Evolutionary conservation across 768 basidiomycete species (phyloP).

Genomic region (Cystoderma amianthinum): DNA sequence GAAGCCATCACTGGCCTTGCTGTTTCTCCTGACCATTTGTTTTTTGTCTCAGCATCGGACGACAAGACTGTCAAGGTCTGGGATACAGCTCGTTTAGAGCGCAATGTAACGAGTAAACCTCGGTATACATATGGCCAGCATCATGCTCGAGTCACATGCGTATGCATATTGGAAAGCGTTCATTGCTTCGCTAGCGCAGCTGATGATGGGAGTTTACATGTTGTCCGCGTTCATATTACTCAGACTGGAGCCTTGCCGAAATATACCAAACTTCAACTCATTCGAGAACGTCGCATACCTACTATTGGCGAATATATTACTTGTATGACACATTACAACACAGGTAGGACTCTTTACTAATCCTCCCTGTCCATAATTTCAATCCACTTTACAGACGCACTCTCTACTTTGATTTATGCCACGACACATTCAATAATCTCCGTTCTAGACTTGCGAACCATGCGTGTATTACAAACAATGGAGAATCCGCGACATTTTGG

Average conservation of each 20-base stretch:
- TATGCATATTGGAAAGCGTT: slow-evolving; percentile 80
- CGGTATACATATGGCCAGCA: slow-evolving; percentile 56
- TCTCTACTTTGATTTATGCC: slow-evolving; percentile 80
- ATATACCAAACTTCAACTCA: slow-evolving; percentile 71
- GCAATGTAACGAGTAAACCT: slow-evolving; percentile 86
- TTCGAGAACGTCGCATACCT: slow-evolving; percentile 77
- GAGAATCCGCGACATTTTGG: slow-evolving; percentile 84
- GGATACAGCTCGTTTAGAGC: slow-evolving; percentile 89
- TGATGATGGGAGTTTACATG: slow-evolving; percentile 77
- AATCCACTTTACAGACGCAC: slow-evolving; percentile 33
- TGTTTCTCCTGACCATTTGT: slow-evolving; percentile 89
- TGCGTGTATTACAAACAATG: slow-evolving; percentile 71
- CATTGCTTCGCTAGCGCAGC: slow-evolving; percentile 89
- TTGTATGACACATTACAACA: slow-evolving; percentile 74
- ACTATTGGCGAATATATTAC: slow-evolving; percentile 76
- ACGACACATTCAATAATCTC: slow-evolving; percentile 76
- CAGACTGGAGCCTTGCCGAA: slow-evolving; percentile 68
- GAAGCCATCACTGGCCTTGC: slow-evolving; percentile 75
- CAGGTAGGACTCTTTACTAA: slow-evolving; percentile 36
- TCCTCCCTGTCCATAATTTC: not conserved
- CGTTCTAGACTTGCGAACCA: slow-evolving; percentile 79
- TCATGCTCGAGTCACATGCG: slow-evolving; percentile 54
- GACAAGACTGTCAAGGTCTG: slow-evolving; percentile 92
- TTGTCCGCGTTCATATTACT: slow-evolving; percentile 76
- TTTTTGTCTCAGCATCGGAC: slow-evolving; percentile 91